A percentile compares a stretch with the other conserved stretches of the same genome.
These are phyloP conservation scores for Exserohilum turcica DNA, from an alignment of 2,329 filamentous ascomycete species.

Conservation along the genomic window DNA sequence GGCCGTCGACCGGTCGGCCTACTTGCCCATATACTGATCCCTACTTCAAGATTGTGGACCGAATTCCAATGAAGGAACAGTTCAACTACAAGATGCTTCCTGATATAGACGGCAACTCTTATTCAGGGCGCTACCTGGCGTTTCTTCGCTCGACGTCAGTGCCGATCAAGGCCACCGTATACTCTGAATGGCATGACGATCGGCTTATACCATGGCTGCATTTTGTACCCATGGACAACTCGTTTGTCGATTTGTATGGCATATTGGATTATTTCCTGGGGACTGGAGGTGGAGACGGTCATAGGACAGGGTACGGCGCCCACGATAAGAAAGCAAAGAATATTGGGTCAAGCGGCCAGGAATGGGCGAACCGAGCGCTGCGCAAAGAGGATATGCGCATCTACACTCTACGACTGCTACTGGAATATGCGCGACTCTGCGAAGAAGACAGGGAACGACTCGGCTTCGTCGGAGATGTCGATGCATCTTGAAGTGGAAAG, in stretches of 20 bases:
- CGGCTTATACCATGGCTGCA: slow-evolving; percentile 75
- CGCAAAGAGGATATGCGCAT: slow-evolving; percentile 75
- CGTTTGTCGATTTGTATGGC: slow-evolving; percentile 72
- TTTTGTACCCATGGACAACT: slow-evolving; percentile 81
- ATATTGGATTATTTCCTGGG: slow-evolving; percentile 77
- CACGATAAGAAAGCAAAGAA: slow-evolving; percentile 63
- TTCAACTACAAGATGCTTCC: slow-evolving; percentile 69
- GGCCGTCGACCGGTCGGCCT: slow-evolving; percentile 42
- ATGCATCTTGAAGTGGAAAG: not conserved
- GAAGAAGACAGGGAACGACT: slow-evolving; percentile 50
- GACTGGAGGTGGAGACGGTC: slow-evolving; percentile 15
- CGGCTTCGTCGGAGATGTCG: slow-evolving; percentile 45
- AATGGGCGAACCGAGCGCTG: slow-evolving; percentile 71
- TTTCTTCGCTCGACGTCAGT: slow-evolving; percentile 73
- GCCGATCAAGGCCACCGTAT: slow-evolving; percentile 78
- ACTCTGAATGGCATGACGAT: slow-evolving; percentile 78
- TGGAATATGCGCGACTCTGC: slow-evolving; percentile 53
- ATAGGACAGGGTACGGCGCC: slow-evolving; percentile 23
- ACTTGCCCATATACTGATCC: slow-evolving; percentile 55
- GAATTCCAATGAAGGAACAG: slow-evolving; percentile 48
- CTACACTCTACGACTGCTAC: slow-evolving; percentile 65
- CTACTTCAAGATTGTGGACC: slow-evolving; percentile 44
- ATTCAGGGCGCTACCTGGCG: slow-evolving; percentile 47
- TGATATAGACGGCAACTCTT: slow-evolving; percentile 73
- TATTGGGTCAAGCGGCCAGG: slow-evolving; percentile 69